A percentile compares a stretch with the other conserved stretches of the same genome.
phyloP scores from a whole-genome alignment of 306 rosid species.

The Myrica gale region DNA sequence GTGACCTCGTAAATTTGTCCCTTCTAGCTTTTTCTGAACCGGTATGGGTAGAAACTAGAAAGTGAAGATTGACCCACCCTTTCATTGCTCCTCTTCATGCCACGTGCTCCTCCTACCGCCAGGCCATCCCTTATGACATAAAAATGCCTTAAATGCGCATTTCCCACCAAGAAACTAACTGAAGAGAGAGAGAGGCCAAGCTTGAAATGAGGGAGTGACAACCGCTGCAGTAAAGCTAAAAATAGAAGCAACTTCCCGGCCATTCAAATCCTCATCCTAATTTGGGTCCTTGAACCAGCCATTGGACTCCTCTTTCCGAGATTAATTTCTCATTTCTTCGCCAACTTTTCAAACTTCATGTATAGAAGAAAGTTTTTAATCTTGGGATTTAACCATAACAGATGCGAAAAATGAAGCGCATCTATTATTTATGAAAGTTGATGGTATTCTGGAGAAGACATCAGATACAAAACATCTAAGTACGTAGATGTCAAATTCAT shows the following conservation, averaged over 20 bases:
- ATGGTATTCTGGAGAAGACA: slow-evolving; percentile 2
- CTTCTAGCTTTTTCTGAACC: too few species aligned
- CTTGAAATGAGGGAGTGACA: slow-evolving; percentile 44
- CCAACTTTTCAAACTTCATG: slow-evolving; percentile 2
- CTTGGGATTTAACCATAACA: not conserved
- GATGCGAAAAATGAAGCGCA: not conserved
- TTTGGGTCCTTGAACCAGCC: slow-evolving; percentile 17
- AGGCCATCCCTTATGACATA: too few species aligned
- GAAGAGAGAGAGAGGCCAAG: slow-evolving; percentile 32
- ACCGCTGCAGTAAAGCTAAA: slow-evolving; percentile 19
- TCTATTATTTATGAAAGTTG: not conserved
- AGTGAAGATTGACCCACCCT: not conserved
- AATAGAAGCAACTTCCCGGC: slow-evolving; percentile 26
- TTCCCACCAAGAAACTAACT: too few species aligned
- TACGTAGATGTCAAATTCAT: slow-evolving; percentile 34
- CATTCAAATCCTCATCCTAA: slow-evolving; percentile 30
- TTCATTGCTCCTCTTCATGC: too few species aligned
- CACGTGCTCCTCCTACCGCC: too few species aligned
- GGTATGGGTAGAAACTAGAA: not conserved
- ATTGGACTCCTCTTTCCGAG: not conserved
- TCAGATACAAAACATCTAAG: too few species aligned
- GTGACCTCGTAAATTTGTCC: not conserved
- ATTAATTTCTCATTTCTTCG: not conserved
- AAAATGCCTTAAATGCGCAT: too few species aligned
- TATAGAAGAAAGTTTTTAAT: not conserved